Percentiles rank a stretch among this genome's conserved stretches.
Conservation (phyloP, 2,329 filamentous ascomycete genomes). For the Colletotrichum eremochloae region DNA sequence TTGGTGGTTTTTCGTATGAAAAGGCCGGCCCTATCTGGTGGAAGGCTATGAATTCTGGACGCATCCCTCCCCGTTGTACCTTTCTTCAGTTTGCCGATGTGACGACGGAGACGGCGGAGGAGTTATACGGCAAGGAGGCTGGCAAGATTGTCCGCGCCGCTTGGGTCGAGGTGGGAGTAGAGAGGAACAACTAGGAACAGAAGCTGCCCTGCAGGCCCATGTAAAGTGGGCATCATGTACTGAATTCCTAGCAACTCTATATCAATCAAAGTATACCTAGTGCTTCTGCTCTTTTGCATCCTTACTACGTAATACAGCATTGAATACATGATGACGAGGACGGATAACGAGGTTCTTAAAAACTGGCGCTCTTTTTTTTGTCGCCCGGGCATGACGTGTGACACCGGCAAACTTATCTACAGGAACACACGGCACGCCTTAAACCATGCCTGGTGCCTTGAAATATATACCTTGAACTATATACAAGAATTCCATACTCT, state of each 20-base stretch:
- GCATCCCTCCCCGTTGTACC: constrained; percentile 55
- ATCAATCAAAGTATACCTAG: too few species aligned
- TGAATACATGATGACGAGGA: too few species aligned
- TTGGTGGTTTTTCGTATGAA: constrained; percentile 68
- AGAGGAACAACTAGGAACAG: constrained; percentile 33
- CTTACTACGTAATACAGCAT: too few species aligned
- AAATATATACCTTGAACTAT: constrained; percentile 16
- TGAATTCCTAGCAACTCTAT: too few species aligned
- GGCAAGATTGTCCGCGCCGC: constrained; percentile 60
- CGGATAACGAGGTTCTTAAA: too few species aligned
- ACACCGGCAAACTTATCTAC: constrained; percentile 29
- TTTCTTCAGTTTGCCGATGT: constrained; percentile 64
- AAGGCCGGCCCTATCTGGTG: constrained; percentile 68
- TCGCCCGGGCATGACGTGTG: too few species aligned
- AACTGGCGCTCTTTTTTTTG: too few species aligned
- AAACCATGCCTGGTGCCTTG: constrained; percentile 21
- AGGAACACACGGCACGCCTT: not conserved
- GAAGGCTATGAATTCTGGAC: constrained; percentile 61
- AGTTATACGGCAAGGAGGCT: constrained; percentile 57
- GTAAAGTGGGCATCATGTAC: not conserved
- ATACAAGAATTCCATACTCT: constrained; percentile 36
- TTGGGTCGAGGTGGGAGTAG: constrained; percentile 63
- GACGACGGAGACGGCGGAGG: constrained; percentile 60
- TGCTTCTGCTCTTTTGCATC: too few species aligned
- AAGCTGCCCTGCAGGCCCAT: constrained; percentile 14